phyloP scores from a whole-genome alignment of 2,329 filamentous ascomycete species.

The Rhynchosporium secalis region DNA sequence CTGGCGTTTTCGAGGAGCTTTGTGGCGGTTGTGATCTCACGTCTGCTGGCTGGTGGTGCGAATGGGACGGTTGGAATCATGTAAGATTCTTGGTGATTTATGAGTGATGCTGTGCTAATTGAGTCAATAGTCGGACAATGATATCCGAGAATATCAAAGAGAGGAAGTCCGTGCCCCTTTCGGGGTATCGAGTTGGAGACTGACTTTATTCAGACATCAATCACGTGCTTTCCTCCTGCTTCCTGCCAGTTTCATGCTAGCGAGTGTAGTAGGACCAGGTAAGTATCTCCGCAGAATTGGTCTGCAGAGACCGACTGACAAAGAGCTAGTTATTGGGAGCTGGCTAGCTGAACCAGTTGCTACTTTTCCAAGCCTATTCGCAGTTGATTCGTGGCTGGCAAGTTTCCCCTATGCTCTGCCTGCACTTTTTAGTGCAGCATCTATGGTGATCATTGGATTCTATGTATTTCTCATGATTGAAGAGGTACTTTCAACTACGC shows the following conservation, averaged over 20 bases:
- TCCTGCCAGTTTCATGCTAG: conserved; percentile 14
- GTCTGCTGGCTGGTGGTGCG: conserved; percentile 7
- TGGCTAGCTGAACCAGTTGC: conserved; percentile 10
- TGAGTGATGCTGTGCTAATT: background rate
- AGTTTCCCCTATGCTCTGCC: conserved; percentile 12
- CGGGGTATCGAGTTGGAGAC: background rate
- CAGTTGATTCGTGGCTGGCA: conserved; percentile 4
- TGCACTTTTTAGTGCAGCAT: conserved; percentile 12
- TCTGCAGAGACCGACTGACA: background rate
- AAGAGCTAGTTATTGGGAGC: conserved; percentile 4
- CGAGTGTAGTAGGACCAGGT: conserved; percentile 13
- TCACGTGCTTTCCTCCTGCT: conserved; percentile 17
- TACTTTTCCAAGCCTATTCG: conserved; percentile 7
- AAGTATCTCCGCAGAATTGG: background rate
- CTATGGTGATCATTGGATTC: conserved; percentile 3
- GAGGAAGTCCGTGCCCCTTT: conserved; percentile 12
- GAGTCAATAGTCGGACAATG: conserved; percentile 6
- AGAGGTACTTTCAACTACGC: background rate
- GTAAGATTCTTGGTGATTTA: background rate
- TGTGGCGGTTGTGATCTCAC: background rate
- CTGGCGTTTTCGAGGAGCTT: conserved; percentile 11
- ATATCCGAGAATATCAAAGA: conserved; percentile 14
- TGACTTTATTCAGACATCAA: conserved; percentile 12
- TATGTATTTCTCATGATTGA: conserved; percentile 8
- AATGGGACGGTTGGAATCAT: conserved; percentile 16